Percentiles rank a stretch among this genome's conserved stretches.
phyloP scores from a whole-genome alignment of 176 grass and related monocot species.

The Thalia dealbata region DNA sequence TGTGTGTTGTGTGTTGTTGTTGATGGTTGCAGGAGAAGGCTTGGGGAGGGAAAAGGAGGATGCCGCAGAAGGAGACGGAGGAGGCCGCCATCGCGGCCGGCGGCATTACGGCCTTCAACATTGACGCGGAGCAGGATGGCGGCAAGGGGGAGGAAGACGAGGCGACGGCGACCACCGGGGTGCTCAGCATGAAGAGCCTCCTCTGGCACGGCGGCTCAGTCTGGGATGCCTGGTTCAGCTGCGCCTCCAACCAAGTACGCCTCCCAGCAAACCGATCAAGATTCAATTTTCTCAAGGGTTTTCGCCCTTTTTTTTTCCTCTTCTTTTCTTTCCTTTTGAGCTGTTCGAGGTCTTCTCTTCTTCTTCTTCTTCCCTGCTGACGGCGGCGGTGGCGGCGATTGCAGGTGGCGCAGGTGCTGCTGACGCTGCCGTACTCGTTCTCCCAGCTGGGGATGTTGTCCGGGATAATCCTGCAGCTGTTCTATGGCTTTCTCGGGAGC shows the following conservation, averaged over 20 bases:
- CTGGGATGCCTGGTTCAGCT: slow-evolving; percentile 24
- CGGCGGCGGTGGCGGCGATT: too few species aligned
- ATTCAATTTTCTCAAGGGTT: background rate
- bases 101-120: background rate
- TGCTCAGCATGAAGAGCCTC: slow-evolving; percentile 44
- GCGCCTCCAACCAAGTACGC: slow-evolving; percentile 20
- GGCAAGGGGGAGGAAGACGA: background rate
- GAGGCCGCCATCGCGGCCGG: background rate
- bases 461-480: slow-evolving; percentile 10
- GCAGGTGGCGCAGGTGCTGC: slow-evolving; percentile 23
- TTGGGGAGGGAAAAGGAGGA: background rate
- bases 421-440: slow-evolving; percentile 25
- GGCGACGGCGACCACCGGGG: background rate
- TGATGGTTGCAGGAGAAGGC: background rate
- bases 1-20: too few species aligned
- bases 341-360: background rate
- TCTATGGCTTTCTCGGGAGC: slow-evolving; percentile 18
- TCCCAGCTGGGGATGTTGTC: slow-evolving; percentile 25
- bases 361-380: background rate
- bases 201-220: slow-evolving; percentile 12
- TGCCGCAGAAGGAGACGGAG: background rate
- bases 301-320: background rate
- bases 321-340: background rate
- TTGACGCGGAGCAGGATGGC: background rate
- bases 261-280: background rate